A percentile compares a stretch with the other conserved stretches of the same genome.
These are phyloP conservation scores for Trypanosoma mega DNA, from an alignment of 208 protist species.

Conservation along the genomic window DNA sequence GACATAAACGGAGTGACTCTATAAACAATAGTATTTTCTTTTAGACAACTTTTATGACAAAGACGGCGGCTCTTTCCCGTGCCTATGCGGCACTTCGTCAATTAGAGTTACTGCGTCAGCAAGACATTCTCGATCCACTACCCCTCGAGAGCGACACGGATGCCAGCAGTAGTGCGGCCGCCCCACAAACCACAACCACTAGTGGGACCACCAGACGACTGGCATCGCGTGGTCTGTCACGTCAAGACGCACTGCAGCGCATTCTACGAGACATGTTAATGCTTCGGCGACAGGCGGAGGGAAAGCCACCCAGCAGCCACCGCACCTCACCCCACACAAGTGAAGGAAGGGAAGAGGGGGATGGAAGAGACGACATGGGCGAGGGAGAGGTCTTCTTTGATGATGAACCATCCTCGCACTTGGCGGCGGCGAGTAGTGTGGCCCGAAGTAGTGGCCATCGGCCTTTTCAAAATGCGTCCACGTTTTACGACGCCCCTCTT, in stretches of 20 bases:
- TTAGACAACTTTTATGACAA: slow-evolving; percentile 7
- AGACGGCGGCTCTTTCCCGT: slow-evolving; percentile 41
- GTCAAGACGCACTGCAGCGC: slow-evolving; percentile 9
- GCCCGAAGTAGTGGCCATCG: too few species aligned
- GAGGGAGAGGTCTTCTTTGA: slow-evolving; percentile 25
- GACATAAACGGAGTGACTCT: too few species aligned
- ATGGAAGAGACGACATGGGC: neutral
- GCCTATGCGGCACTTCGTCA: slow-evolving; percentile 70
- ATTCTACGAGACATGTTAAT: slow-evolving; percentile 16
- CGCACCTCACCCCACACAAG: neutral
- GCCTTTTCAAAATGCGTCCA: too few species aligned
- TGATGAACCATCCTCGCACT: too few species aligned
- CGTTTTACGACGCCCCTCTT: too few species aligned
- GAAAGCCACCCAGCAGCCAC: too few species aligned
- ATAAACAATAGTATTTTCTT: slow-evolving; percentile 1
- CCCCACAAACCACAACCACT: slow-evolving; percentile 8
- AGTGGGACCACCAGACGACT: neutral
- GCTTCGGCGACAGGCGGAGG: slow-evolving; percentile 2
- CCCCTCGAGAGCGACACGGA: slow-evolving; percentile 12
- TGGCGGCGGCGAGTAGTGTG: too few species aligned
- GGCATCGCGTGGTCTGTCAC: too few species aligned
- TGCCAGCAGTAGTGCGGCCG: neutral
- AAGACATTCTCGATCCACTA: slow-evolving; percentile 43
- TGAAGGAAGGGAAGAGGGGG: neutral
- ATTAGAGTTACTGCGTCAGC: slow-evolving; percentile 51